Base-by-base conservation (phyloP, 345 rosid species). In the Adansonia digitata region DNA sequence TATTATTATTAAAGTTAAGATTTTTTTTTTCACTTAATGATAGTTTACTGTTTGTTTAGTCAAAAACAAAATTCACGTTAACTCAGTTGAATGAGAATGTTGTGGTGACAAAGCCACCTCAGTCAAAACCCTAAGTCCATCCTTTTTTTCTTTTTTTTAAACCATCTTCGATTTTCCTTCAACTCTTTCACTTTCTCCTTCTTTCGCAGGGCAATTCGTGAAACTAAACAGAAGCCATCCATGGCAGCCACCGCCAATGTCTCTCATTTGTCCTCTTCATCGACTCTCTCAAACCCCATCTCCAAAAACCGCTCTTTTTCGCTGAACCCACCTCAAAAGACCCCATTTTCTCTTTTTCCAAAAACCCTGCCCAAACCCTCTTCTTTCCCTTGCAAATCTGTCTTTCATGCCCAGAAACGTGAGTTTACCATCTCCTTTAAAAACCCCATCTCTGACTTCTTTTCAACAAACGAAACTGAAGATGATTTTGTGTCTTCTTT, bases 281-380 rank as follows among this genome's bases (percentile, higher is more conserved):
- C 68, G 9, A 1, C 76, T 46, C 34, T 75, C 31, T 26, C 61
- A 24, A 75, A 66, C 39, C 20, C 72, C 72, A 45, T 40, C 52
- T 49, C 45, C 26, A 75, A 52, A 31, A 48, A 40, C 51, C 34
- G 72, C 7, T 68, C 81, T 42, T 60, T 76, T 56, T 75, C 79
- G 68, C 67, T 69, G 6, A 74, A 75, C 74, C 63, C 82, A 9
- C 64, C 74, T 60, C 77, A 71, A 53, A 81, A 49, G 4, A 34
- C 42, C 57, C 35, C 74, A 5, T 69, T 77, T 64, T 42, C 70
- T 65, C 48, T 71, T 55, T 60, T 77, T 75, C 66, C 83, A 55
- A 80, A 86, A 84, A 80, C 86, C 86, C 84, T 79, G 74, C 78
- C 71, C 75, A 85, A 82, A 74, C 83, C 90, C 82, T 73, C 80